phyloP scores from a whole-genome alignment of 1,284 basidiomycete genomes.

The Calocybe gambosa region DNA sequence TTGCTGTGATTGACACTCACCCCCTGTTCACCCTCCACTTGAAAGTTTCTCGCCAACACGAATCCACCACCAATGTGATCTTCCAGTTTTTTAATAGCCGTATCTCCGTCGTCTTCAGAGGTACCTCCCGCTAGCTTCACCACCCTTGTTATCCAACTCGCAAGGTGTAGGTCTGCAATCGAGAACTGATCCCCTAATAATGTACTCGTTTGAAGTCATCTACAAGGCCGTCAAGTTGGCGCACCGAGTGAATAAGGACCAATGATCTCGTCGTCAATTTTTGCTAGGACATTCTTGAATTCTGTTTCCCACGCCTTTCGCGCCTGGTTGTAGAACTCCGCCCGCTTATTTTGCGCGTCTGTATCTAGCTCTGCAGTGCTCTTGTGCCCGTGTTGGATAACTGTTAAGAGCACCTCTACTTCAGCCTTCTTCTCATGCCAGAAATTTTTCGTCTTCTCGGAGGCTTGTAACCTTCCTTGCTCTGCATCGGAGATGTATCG shows the following conservation, averaged over 20 bases:
- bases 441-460: constrained; percentile 54
- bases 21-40: constrained; percentile 18
- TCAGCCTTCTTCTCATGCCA: constrained; percentile 50
- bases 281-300: constrained; percentile 26
- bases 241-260: constrained; percentile 71
- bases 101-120: constrained; percentile 41
- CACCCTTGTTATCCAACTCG: constrained; percentile 69
- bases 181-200: constrained; percentile 68
- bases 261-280: constrained; percentile 53
- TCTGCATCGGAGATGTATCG: constrained; percentile 48
- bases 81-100: constrained; percentile 45
- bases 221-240: constrained; percentile 23
- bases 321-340: constrained; percentile 42
- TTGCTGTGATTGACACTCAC: constrained; percentile 33
- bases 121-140: constrained; percentile 52
- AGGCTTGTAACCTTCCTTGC: constrained; percentile 40
- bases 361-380: constrained; percentile 38
- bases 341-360: constrained; percentile 42
- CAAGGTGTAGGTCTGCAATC: constrained; percentile 75
- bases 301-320: constrained; percentile 31
- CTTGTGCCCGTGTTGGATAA: constrained; percentile 41
- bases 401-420: constrained; percentile 37
- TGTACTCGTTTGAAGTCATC: constrained; percentile 22
- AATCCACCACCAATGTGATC: constrained; percentile 42
- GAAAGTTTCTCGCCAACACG: constrained; percentile 38